A percentile compares a stretch with the other conserved stretches of the same genome.
These are phyloP conservation scores for Tardiomyces blankii DNA, from an alignment of 1,139 yeast species.

Conservation along the genomic window DNA sequence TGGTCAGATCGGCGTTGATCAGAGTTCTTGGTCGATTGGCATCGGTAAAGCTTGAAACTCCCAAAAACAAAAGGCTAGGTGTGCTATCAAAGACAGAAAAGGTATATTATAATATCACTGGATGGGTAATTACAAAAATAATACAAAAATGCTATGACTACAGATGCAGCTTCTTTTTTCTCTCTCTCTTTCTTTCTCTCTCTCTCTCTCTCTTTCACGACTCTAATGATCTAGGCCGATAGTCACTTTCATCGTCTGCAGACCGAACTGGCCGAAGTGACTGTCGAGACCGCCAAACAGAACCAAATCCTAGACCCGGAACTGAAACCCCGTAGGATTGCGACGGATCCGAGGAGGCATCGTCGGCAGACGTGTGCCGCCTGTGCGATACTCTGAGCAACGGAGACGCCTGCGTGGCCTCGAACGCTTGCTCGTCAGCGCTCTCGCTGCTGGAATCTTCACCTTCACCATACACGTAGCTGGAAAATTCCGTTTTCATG, in stretches of 20 bases:
- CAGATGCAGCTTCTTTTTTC: too few relatives aligned
- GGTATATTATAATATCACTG: neutral
- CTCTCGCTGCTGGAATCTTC: neutral
- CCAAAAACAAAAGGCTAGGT: too few relatives aligned
- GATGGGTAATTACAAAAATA: too few relatives aligned
- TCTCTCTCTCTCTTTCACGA: too few relatives aligned
- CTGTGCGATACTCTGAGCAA: neutral
- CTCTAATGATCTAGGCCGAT: too few relatives aligned
- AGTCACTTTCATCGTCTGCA: neutral
- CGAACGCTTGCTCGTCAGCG: neutral
- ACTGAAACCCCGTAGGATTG: neutral
- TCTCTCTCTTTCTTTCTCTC: too few relatives aligned
- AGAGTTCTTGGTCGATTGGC: too few relatives aligned
- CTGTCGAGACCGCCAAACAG: neutral
- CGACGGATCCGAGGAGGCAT: neutral
- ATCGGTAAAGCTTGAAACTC: too few relatives aligned
- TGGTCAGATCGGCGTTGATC: conserved; percentile 4
- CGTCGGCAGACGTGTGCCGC: neutral
- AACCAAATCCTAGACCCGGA: neutral
- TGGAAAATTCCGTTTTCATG: neutral
- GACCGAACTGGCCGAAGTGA: neutral
- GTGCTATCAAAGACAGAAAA: neutral
- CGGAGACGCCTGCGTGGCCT: neutral
- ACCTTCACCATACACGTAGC: neutral
- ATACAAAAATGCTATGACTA: too few relatives aligned